phyloP scores from a whole-genome alignment of 371 early-diverging fungal species.

The Chytridium lagenaria region DNA sequence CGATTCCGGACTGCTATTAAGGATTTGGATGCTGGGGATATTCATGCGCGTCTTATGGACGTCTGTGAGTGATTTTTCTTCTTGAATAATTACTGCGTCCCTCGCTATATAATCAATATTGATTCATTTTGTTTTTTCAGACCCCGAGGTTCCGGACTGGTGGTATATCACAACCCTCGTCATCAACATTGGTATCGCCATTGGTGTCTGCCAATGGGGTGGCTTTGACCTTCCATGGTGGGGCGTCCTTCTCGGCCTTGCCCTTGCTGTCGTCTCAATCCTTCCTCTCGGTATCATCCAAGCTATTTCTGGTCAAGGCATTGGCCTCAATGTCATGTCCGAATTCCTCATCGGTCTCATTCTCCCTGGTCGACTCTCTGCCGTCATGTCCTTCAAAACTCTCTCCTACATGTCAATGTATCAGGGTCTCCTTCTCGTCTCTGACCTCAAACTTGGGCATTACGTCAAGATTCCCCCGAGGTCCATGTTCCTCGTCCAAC shows the following conservation, averaged over 20 bases:
- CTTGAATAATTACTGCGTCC: too few relatives aligned
- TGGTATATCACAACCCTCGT: constrained; percentile 29
- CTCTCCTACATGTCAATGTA: constrained; percentile 40
- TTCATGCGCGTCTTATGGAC: constrained; percentile 45
- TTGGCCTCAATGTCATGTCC: constrained; percentile 48
- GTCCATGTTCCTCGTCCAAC: constrained; percentile 30
- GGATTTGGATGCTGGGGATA: constrained; percentile 37
- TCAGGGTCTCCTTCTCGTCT: constrained; percentile 41
- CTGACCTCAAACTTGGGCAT: constrained; percentile 53
- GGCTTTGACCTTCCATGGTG: constrained; percentile 49
- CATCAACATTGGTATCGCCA: constrained; percentile 2
- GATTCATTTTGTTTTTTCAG: too few relatives aligned
- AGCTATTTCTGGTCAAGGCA: constrained; percentile 41
- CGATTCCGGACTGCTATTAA: constrained; percentile 28
- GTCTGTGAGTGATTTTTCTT: too few relatives aligned
- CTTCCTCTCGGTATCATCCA: constrained; percentile 69
- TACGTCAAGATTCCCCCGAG: constrained; percentile 55
- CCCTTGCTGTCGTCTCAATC: constrained; percentile 68
- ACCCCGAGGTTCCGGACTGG: constrained; percentile 45
- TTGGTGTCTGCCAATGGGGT: constrained; percentile 29
- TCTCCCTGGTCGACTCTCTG: constrained; percentile 30
- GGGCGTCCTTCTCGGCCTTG: constrained; percentile 67
- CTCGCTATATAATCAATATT: too few relatives aligned
- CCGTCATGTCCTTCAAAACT: constrained; percentile 46
- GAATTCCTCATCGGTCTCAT: constrained; percentile 46